Base-by-base conservation (phyloP, 2,329 filamentous ascomycete species). In the Calonectria multiphialidica region DNA sequence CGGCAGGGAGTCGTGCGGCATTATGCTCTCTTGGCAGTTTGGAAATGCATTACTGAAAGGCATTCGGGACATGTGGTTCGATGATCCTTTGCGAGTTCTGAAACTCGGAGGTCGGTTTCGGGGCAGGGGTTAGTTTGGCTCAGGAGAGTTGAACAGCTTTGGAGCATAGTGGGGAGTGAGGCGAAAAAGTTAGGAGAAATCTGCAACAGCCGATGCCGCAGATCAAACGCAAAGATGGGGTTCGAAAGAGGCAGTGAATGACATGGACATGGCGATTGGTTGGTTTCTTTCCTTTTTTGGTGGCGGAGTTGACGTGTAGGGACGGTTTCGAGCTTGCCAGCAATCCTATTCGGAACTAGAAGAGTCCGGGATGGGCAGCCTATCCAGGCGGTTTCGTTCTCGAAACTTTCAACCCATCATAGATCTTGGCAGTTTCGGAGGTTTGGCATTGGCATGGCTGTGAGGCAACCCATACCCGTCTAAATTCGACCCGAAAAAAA, bases 31-130 rank as follows among this genome's bases (percentile, higher is more conserved):
- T 75, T 69, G 68, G 71, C 68, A 57, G 68, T 67, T 73, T 72
- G 23, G 62, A 57, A 44, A 40, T 28, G 66, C 57, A 67, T 55
- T 53, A 44, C 67, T n/a, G n/a, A 66, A 28, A 65, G 12, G 45
- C 35, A 55, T 44, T 40, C 30, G 50, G 50, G 50, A 28, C 30
- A 50, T 35, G 57, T 61, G 75, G 50, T 75, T 78, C 62, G 71
- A 72, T 35, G 49, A 72, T 68, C 40, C 64, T 75, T 18, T 75
- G 45, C 40, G 50, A 5, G 28, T 33, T 78, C 77, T 78, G 77
- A 78, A 78, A 78, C 77, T 75, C 67, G 66, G 63, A 74, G 67
- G 68, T 71, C 28, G 28, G 74, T 71, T 76, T 76, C 68, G 70
- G 53, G 42, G 64, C 73, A 77, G 71, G 75, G 70, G 70, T 72